Conservation (phyloP, 345 rosid genomes). For the Ailanthus altissimus region DNA sequence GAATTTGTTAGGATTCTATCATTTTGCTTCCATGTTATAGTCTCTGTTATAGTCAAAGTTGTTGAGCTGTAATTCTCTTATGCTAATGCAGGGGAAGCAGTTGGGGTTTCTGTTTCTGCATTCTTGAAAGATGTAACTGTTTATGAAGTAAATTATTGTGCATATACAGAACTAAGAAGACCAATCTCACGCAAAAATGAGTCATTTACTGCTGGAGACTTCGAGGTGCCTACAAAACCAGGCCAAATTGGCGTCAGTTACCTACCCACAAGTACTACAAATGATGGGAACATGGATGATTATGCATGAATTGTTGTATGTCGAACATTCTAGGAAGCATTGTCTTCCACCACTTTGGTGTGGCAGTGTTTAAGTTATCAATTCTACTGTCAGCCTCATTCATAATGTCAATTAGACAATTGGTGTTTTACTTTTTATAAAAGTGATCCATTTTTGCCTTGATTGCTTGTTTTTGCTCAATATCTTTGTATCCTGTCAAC, state of each 20-base stretch:
- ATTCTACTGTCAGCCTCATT: not conserved
- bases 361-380: slow-evolving; percentile 1
- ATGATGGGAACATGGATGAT: not conserved
- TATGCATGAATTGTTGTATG: not conserved
- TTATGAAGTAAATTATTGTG: slow-evolving; percentile 73
- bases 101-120: slow-evolving; percentile 67
- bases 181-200: slow-evolving; percentile 28
- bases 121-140: slow-evolving; percentile 52
- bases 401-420: not conserved
- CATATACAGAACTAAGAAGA: slow-evolving; percentile 61
- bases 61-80: not conserved
- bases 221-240: slow-evolving; percentile 45
- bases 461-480: slow-evolving; percentile 1
- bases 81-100: slow-evolving; percentile 73
- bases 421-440: not conserved
- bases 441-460: slow-evolving; percentile 12
- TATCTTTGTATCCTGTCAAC: not conserved
- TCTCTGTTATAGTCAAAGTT: not conserved
- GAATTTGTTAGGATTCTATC: not conserved
- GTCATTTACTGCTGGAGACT: slow-evolving; percentile 45
- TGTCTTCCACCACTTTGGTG: not conserved
- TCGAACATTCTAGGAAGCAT: not conserved
- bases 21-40: not conserved
- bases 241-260: slow-evolving; percentile 50
- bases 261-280: not conserved